Conservation (phyloP, 1,284 basidiomycete species). For the Earliella scabrosa region DNA sequence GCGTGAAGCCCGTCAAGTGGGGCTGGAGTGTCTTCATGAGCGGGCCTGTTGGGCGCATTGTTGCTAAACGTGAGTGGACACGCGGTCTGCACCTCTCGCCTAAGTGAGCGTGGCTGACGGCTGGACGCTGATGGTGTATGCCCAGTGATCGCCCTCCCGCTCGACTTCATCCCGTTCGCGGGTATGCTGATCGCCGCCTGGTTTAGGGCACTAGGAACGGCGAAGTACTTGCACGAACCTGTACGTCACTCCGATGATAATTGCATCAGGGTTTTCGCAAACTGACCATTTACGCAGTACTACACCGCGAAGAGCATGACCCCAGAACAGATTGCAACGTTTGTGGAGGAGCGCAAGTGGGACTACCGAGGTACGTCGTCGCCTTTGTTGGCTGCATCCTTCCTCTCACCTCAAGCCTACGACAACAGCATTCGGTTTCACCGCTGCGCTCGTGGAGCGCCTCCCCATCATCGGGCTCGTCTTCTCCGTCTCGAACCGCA, state of each 20-base stretch:
- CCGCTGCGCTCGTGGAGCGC: conserved; percentile 76
- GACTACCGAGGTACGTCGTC: conserved; percentile 75
- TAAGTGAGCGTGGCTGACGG: background rate
- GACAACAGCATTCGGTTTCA: conserved; percentile 78
- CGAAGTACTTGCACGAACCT: conserved; percentile 70
- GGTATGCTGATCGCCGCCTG: conserved; percentile 68
- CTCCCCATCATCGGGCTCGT: conserved; percentile 79
- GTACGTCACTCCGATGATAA: conserved; percentile 47
- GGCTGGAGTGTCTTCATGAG: conserved; percentile 44
- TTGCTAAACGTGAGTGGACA: conserved; percentile 40
- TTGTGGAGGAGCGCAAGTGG: conserved; percentile 88
- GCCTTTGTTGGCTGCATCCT: background rate
- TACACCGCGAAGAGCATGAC: conserved; percentile 85
- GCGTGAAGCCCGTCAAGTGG: conserved; percentile 38
- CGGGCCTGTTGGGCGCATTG: conserved; percentile 52
- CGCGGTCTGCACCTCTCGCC: background rate
- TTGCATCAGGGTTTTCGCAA: background rate
- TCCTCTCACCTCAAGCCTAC: background rate
- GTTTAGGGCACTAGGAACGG: conserved; percentile 72
- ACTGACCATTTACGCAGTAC: conserved; percentile 53
- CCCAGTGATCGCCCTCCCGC: conserved; percentile 68
- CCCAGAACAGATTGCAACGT: conserved; percentile 64
- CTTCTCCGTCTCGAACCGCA: conserved; percentile 83
- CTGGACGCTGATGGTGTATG: background rate
- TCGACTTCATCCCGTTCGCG: conserved; percentile 74